phyloP scores from a whole-genome alignment of 495 filamentous ascomycete species.

The Penicillium nucicola region DNA sequence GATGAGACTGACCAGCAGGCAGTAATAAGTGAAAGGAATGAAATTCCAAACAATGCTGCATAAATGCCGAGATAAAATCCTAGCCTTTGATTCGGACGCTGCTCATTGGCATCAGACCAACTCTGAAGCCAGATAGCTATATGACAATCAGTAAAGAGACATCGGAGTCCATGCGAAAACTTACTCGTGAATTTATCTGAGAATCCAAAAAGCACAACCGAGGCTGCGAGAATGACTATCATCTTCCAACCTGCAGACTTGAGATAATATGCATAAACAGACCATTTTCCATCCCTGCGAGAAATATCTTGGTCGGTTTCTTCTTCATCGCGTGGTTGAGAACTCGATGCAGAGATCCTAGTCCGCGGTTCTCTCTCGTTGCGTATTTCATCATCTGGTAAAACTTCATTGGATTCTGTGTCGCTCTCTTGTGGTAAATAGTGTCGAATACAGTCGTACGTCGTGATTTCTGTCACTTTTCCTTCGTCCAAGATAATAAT shows the following conservation, averaged over 20 bases:
- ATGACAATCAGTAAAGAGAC: neutral
- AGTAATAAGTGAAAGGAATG: slow-evolving; percentile 23
- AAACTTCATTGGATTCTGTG: neutral
- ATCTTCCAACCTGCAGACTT: slow-evolving; percentile 29
- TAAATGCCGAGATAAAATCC: slow-evolving; percentile 47
- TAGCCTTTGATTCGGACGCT: slow-evolving; percentile 23
- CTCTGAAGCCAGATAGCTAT: slow-evolving; percentile 40
- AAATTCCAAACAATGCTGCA: slow-evolving; percentile 9
- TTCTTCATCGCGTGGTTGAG: neutral
- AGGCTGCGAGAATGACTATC: slow-evolving; percentile 3
- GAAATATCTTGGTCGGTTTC: neutral
- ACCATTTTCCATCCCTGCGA: slow-evolving; percentile 32
- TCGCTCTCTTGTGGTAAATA: slow-evolving; percentile 1
- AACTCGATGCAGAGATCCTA: neutral
- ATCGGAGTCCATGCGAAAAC: neutral
- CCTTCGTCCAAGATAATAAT: slow-evolving; percentile 11
- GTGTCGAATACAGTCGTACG: neutral
- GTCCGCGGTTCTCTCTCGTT: neutral
- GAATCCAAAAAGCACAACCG: slow-evolving; percentile 1
- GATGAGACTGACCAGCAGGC: slow-evolving; percentile 31
- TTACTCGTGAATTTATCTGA: neutral
- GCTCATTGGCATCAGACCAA: slow-evolving; percentile 35
- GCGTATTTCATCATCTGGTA: neutral
- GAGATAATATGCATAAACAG: slow-evolving; percentile 51
- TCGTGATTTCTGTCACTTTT: neutral